Conservation (phyloP, 139 green algal species). For the Pleodorina starrii region DNA sequence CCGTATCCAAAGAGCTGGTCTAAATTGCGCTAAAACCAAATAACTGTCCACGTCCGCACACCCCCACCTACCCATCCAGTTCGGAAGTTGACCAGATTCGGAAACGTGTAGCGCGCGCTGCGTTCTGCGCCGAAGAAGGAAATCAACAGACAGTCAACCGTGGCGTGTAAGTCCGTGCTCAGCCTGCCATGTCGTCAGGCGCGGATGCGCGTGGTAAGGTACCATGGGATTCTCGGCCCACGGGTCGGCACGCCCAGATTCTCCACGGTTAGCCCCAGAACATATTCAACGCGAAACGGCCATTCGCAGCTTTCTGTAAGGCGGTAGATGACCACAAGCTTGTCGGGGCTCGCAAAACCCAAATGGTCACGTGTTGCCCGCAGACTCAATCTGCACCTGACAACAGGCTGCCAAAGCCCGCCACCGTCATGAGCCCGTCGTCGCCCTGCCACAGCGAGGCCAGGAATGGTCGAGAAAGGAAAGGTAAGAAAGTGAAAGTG, state of each 20-base stretch:
- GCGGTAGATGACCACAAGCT: not conserved
- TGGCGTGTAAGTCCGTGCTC: not conserved
- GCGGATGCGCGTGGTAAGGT: no score
- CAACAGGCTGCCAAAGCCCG: constrained; percentile 86
- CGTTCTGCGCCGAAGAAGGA: constrained; percentile 54
- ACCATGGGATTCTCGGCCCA: not conserved
- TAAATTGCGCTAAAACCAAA: no score
- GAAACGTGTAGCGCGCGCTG: constrained; percentile 85
- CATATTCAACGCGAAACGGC: not conserved
- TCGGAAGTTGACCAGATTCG: constrained; percentile 82
- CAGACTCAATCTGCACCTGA: constrained; percentile 54
- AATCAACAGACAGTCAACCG: not conserved
- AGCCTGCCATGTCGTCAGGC: not conserved
- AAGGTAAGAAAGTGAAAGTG: not conserved
- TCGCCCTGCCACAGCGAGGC: constrained; percentile 23
- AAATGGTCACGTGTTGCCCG: not conserved
- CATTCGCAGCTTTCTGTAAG: not conserved
- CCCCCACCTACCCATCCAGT: constrained; percentile 60
- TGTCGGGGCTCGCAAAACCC: not conserved
- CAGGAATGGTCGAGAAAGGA: not conserved
- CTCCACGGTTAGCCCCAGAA: not conserved
- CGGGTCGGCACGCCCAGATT: not conserved
- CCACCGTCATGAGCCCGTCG: constrained; percentile 78
- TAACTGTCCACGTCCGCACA: not conserved
- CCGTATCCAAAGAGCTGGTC: no score